A percentile compares a stretch with the other conserved stretches of the same genome.
Conservation (phyloP, 768 basidiomycete species). For the Paxillus ammoniavirescens region DNA sequence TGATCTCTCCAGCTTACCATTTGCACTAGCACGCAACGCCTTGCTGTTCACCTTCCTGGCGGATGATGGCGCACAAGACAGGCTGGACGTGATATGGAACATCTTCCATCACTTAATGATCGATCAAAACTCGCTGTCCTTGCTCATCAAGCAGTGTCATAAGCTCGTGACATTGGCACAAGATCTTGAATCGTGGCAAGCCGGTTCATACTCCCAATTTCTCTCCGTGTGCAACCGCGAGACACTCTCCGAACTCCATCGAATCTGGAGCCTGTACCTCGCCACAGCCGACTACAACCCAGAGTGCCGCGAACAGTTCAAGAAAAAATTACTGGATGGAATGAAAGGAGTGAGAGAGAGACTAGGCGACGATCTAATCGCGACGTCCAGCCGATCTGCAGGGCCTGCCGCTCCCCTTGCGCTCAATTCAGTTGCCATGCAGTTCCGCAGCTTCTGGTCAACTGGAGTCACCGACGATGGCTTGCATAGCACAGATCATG, state of each 20-base stretch:
- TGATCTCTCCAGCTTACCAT: not conserved
- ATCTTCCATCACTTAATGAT: slow-evolving; percentile 30
- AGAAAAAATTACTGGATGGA: slow-evolving; percentile 18
- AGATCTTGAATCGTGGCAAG: slow-evolving; percentile 22
- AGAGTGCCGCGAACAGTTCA: slow-evolving; percentile 10
- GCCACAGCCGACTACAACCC: slow-evolving; percentile 12
- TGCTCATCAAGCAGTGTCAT: slow-evolving; percentile 29
- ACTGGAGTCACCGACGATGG: slow-evolving; percentile 26
- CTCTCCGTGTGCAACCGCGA: slow-evolving; percentile 20
- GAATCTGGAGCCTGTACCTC: slow-evolving; percentile 20
- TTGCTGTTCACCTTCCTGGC: slow-evolving; percentile 28
- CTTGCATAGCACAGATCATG: slow-evolving; percentile 6
- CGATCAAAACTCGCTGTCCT: slow-evolving; percentile 20
- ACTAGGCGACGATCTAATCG: not conserved
- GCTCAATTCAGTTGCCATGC: slow-evolving; percentile 2
- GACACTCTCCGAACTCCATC: slow-evolving; percentile 23
- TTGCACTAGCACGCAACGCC: slow-evolving; percentile 25
- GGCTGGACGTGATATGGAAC: slow-evolving; percentile 25
- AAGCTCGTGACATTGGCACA: slow-evolving; percentile 18
- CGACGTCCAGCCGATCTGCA: slow-evolving; percentile 25
- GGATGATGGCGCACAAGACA: slow-evolving; percentile 17
- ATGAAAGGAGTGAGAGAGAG: slow-evolving; percentile 11
- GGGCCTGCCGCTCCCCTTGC: slow-evolving; percentile 22
- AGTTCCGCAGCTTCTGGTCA: slow-evolving; percentile 28
- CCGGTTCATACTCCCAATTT: slow-evolving; percentile 27